These are phyloP conservation scores for Trebouxia sp. DNA, from an alignment of 139 green algal species.

Conservation along the genomic window DNA sequence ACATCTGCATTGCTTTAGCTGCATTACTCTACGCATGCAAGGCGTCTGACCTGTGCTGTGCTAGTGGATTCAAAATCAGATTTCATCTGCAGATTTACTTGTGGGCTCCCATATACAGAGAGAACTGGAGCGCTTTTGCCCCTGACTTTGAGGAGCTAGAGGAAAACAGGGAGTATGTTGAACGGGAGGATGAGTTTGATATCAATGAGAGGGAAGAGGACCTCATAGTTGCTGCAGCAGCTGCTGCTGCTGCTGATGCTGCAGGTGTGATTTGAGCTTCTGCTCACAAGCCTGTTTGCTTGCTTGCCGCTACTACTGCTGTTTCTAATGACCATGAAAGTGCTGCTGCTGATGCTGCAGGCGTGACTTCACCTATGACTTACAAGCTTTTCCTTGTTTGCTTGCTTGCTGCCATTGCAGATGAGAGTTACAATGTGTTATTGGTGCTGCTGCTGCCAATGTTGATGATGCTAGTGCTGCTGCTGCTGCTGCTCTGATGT, in stretches of 20 bases:
- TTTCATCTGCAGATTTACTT: slow-evolving; percentile 62
- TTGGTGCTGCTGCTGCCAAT: not conserved
- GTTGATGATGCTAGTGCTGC: not conserved
- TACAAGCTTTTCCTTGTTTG: no score
- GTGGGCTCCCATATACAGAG: slow-evolving; percentile 80
- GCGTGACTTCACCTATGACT: not conserved
- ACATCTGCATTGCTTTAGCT: not conserved
- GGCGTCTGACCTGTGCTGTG: not conserved
- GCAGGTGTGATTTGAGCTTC: not conserved
- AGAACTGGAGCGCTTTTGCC: slow-evolving; percentile 95
- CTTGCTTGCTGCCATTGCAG: not conserved
- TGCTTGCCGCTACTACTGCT: not conserved
- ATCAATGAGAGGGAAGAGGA: slow-evolving; percentile 50
- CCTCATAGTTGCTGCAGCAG: not conserved
- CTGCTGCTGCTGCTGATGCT: not conserved
- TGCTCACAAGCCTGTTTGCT: no score
- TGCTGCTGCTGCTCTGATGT: not conserved
- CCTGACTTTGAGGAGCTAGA: slow-evolving; percentile 93
- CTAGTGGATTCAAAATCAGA: not conserved
- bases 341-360: not conserved
- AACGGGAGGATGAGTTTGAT: slow-evolving; percentile 95
- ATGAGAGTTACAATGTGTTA: not conserved
- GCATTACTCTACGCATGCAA: not conserved
- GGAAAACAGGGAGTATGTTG: slow-evolving; percentile 89
- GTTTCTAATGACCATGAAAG: not conserved